A percentile compares a stretch with the other conserved stretches of the same genome.
These are phyloP conservation scores for Mediolabrus comicus DNA, from an alignment of 108 stramenopile species.

Conservation along the genomic window DNA sequence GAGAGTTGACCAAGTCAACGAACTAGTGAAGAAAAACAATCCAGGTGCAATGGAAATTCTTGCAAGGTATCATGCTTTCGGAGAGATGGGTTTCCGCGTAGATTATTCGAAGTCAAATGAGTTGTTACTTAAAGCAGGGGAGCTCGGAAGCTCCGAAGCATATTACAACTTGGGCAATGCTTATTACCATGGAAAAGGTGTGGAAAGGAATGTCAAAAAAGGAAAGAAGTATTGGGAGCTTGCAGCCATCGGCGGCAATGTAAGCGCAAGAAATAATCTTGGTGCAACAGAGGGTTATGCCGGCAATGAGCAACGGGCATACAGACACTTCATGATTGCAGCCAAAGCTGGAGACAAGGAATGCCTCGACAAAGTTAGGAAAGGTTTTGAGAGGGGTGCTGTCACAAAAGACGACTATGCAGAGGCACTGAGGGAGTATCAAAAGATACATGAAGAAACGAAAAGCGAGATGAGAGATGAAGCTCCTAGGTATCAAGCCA, in stretches of 20 bases:
- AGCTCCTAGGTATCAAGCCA: no score
- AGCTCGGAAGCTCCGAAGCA: background rate
- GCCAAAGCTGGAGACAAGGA: slow-evolving; percentile 3
- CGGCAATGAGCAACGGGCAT: slow-evolving; percentile 3
- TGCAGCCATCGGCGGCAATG: slow-evolving; percentile 16
- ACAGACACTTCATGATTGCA: slow-evolving; percentile 19
- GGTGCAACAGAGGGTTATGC: background rate
- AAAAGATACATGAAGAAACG: background rate
- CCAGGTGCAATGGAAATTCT: background rate
- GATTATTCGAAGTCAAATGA: background rate
- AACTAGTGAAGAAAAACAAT: background rate
- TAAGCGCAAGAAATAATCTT: slow-evolving; percentile 14
- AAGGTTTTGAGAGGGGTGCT: background rate
- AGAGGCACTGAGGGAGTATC: background rate
- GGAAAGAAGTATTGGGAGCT: slow-evolving; percentile 17
- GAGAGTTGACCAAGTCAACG: background rate
- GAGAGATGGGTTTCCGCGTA: background rate
- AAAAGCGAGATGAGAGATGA: slow-evolving; percentile 1
- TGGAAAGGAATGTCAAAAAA: slow-evolving; percentile 13
- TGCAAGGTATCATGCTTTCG: background rate
- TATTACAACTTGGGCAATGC: slow-evolving; percentile 10
- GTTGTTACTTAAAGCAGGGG: background rate
- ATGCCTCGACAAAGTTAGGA: background rate
- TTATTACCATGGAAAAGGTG: slow-evolving; percentile 1
- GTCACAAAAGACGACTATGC: slow-evolving; percentile 1